Evolutionary conservation across 1,284 basidiomycete genomes (phyloP).

Genomic region (Apiotrichum domesticum): DNA sequence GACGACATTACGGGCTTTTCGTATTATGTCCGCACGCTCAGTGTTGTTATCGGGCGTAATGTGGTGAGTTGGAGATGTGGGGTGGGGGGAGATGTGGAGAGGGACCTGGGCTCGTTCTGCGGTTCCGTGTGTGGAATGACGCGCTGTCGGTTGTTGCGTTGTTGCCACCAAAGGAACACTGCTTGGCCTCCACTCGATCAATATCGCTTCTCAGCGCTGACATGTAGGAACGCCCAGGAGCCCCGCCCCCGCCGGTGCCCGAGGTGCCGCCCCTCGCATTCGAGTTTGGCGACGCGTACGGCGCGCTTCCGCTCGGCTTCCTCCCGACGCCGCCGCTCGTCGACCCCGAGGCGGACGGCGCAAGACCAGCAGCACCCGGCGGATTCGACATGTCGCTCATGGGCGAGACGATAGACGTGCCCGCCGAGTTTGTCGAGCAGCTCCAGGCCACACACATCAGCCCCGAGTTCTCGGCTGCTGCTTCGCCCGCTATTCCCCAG

Average conservation of each 20-base stretch:
- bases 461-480: not conserved
- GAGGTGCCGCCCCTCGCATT: not conserved
- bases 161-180: too few relatives aligned
- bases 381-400: not conserved
- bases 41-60: conserved; percentile 45
- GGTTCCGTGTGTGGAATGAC: not conserved
- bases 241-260: conserved; percentile 26
- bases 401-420: conserved; percentile 4
- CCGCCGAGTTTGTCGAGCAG: conserved; percentile 1
- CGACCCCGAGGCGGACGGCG: not conserved
- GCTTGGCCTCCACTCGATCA: too few relatives aligned
- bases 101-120: too few relatives aligned
- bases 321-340: conserved; percentile 1
- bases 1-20: conserved; percentile 46
- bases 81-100: too few relatives aligned
- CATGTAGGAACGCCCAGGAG: conserved; percentile 21
- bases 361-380: not conserved
- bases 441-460: not conserved
- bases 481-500: too few relatives aligned
- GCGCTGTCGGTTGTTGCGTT: not conserved
- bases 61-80: conserved; percentile 24
- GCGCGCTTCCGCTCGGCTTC: not conserved
- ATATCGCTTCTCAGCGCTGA: not conserved
- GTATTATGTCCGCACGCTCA: conserved; percentile 46
- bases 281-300: not conserved